Base-by-base conservation (phyloP, 176 grass and related monocot species). In the Thalia dealbata region DNA sequence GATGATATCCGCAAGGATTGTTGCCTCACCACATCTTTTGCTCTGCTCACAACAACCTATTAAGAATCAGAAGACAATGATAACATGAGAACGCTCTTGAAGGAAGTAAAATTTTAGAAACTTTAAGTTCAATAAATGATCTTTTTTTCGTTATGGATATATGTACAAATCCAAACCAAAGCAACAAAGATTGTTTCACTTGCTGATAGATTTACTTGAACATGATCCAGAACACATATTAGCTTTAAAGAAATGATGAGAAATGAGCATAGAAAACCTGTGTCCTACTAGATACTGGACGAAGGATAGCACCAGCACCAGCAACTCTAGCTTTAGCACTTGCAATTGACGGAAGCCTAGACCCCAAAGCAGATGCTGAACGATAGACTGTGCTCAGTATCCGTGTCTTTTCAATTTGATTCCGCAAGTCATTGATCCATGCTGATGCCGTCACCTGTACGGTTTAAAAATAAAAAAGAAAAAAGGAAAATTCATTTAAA, bases 361-460 rank as follows among this genome's bases (percentile, higher is more conserved):
- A 97, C 43, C 90, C 95, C 70, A 97, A 84, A 28, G 95, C 95
- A 72, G 95, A 91, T 24, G 95, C 90, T 63, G 95, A 97, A 59
- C 95, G 89, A 75, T 91, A 97, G 32, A 97, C 91, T 26, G 95
- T 97, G 52, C 95, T 97, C 70, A 97, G 64, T 64, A 97, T 92
- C 78, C 95, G 88, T 21, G 87, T 97, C 65, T 91, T 89, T 78
- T 97, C 89, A 29, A 97, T 92, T 84, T 97, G 95, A 78, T 86
- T 88, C 71, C 90, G 85, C 28, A 97, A 81, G 75, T 97, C 95
- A 75, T 92, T 97, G 42, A 97, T 56, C 95, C 95, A 97, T 19
- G 95, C 89, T 74, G 95, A 97, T 64, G 90, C 83, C 63, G 90
- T 97, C 67, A 97, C 95, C 90, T 97, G 73, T 86, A 32, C n/a